Conservation (phyloP, 495 filamentous ascomycete genomes). For the Cercophora scortea region DNA sequence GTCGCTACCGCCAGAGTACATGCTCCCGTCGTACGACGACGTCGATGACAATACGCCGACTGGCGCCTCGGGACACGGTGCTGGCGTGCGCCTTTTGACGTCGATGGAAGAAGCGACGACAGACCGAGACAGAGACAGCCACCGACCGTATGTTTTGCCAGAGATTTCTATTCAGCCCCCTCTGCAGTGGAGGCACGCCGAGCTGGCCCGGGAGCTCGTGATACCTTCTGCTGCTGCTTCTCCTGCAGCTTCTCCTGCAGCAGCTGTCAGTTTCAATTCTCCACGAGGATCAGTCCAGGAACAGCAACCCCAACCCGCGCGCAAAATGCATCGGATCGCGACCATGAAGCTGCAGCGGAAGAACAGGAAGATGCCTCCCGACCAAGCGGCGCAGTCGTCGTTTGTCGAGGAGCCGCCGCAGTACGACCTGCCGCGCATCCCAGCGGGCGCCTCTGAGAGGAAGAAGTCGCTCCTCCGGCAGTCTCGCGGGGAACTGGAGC, state of each 20-base stretch:
- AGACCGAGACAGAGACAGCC: slow-evolving; percentile 9
- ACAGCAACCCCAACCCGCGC: neutral
- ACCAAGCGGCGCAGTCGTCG: neutral
- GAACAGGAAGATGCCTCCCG: slow-evolving; percentile 1
- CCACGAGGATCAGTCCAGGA: neutral
- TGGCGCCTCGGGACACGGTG: slow-evolving; percentile 20
- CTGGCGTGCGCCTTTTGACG: slow-evolving; percentile 44
- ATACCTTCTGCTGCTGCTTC: neutral
- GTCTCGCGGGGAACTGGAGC: neutral
- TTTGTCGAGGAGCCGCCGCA: neutral
- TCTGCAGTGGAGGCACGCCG: slow-evolving; percentile 1
- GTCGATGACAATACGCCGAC: slow-evolving; percentile 33
- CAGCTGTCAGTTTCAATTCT: slow-evolving; percentile 5
- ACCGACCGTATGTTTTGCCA: slow-evolving; percentile 36
- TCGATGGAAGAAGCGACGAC: slow-evolving; percentile 36
- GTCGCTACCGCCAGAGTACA: slow-evolving; percentile 35
- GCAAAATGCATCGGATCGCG: slow-evolving; percentile 4
- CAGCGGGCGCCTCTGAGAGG: slow-evolving; percentile 39
- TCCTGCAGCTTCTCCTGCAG: neutral
- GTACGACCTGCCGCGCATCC: slow-evolving; percentile 30
- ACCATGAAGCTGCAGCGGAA: slow-evolving; percentile 42
- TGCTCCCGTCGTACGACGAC: slow-evolving; percentile 41
- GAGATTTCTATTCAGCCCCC: slow-evolving; percentile 22
- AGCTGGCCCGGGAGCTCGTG: too few relatives aligned
- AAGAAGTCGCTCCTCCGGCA: slow-evolving; percentile 17